These are phyloP conservation scores for Geotrichum klebahnii DNA, from an alignment of 1,139 yeast species.

Conservation along the genomic window DNA sequence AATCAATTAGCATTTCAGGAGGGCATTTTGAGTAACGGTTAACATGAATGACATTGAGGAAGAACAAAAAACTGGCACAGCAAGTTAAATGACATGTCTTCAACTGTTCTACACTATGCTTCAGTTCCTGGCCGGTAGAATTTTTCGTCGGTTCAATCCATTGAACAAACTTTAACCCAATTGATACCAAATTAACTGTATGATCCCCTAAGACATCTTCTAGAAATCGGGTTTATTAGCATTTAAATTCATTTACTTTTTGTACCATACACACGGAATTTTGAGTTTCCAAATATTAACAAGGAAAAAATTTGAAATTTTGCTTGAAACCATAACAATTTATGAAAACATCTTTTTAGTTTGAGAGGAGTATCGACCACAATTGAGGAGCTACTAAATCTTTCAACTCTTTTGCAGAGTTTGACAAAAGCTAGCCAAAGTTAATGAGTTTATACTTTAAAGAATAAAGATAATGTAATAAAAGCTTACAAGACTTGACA, in stretches of 20 bases:
- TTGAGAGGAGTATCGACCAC: too few species aligned
- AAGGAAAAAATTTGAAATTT: neutral
- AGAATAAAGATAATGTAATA: too few species aligned
- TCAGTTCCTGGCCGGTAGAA: too few species aligned
- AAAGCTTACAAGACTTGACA: too few species aligned
- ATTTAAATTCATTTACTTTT: neutral
- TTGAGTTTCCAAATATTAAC: neutral
- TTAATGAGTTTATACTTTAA: too few species aligned
- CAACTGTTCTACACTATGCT: neutral
- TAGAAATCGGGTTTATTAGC: neutral
- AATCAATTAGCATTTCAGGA: too few species aligned
- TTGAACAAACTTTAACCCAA: too few species aligned
- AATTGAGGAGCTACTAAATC: too few species aligned
- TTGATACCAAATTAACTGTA: too few species aligned
- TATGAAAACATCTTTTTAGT: neutral
- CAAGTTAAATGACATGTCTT: neutral
- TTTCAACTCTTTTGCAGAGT: too few species aligned
- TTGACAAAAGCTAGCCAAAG: too few species aligned
- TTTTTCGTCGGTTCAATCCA: too few species aligned
- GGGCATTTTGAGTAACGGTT: neutral
- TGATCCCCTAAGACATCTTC: neutral
- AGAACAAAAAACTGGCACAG: neutral
- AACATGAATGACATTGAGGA: neutral
- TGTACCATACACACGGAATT: neutral
- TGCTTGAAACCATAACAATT: neutral